Base-by-base conservation (phyloP, 441 rosid genomes). In the Arabidopsis lyrata region DNA sequence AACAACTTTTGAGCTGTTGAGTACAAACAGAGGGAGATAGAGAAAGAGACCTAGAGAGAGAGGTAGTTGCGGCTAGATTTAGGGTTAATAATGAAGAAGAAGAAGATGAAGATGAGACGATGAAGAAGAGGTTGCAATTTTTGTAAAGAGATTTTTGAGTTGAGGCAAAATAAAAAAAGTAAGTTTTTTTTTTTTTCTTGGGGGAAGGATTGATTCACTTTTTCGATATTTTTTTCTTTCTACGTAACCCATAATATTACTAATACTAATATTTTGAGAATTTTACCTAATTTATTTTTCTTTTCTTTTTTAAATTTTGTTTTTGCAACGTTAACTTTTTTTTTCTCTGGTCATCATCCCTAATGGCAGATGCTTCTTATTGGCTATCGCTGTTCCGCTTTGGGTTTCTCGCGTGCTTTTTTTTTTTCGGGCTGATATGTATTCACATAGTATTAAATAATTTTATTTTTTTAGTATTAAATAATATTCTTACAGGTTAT, bases 31-130 rank as follows among this genome's bases (percentile, higher is more conserved):
- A 69, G 47, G 48, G n/a, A 36, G 50, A 67, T 36, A 41, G 0
- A 32, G n/a, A 74, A 9, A 53, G 54, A 53, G 11, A 63, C 27
- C 69, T 58, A 67, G 63, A 68, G 65, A 42, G 58, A 55, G 54
- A 63, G 73, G 42, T 16, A 53, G 74, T 68, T 61, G 78, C 74
- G 68, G 78, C 69, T 68, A 70, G 72, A 69, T 76, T 76, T 70
- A 70, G 80, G 76, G 71, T 70, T 70, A 76, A 41, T 47, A 64
- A 57, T 38, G 67, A 68, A 34, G 74, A 75, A 53, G 77, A 74
- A 52, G 77, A 66, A 14, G 68, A 62, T 8, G 76, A 60, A 15
- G 72, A 66, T 13, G 78, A 65, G 4, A 61, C 36, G 77, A 57
- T 41, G 78, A 68, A 68, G 78, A 67, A 50, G 78, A 75, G 68